phyloP scores from a whole-genome alignment of 2,329 filamentous ascomycete species.

The Scedosporium minutisporum region DNA sequence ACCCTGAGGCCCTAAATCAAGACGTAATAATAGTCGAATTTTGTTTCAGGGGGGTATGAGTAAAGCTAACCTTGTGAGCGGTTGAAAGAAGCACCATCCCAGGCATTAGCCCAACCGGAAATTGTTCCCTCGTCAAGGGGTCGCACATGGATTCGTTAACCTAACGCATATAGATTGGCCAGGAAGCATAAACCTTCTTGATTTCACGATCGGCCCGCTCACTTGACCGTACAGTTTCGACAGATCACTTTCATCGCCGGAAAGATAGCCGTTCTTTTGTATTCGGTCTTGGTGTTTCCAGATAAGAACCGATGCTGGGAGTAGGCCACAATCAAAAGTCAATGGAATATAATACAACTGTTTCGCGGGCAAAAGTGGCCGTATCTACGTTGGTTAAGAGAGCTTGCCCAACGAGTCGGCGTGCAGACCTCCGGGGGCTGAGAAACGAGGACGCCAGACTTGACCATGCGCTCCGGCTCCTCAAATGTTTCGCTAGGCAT shows the following conservation, averaged over 20 bases:
- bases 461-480: background rate
- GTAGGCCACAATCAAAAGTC: background rate
- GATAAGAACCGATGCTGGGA: background rate
- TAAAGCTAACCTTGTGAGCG: background rate
- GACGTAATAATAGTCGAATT: no score
- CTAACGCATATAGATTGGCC: background rate
- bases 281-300: background rate
- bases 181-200: background rate
- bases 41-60: no score
- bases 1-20: no score
- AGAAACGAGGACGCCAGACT: background rate
- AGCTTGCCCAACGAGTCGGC: background rate
- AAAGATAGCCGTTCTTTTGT: background rate
- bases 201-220: background rate
- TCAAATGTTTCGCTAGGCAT: background rate
- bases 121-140: background rate
- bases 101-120: background rate
- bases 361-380: no score
- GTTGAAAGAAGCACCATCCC: background rate
- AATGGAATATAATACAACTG: background rate
- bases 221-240: background rate
- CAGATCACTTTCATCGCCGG: background rate
- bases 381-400: background rate
- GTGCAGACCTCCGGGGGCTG: background rate
- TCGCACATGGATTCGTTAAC: background rate